Evolutionary conservation across 306 rosid species (phyloP).

Genomic region (Gillenia trifoliata): DNA sequence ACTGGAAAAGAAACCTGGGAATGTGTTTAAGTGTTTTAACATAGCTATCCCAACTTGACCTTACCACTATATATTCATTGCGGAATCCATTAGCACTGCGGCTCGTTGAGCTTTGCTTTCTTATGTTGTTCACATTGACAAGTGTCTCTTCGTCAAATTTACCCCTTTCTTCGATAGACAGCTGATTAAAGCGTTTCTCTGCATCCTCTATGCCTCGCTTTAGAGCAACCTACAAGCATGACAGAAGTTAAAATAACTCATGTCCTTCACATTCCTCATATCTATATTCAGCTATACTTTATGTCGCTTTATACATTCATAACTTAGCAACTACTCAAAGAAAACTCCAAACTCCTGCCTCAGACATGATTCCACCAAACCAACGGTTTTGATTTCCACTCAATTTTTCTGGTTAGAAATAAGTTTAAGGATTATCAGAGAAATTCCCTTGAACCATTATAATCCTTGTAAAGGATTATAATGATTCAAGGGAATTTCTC

Average conservation of each 20-base stretch:
- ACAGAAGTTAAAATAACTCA: constrained; percentile 15
- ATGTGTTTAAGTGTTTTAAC: background rate
- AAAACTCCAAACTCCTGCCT: background rate
- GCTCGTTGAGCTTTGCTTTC: constrained; percentile 70
- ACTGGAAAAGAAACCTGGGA: background rate
- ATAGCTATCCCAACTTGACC: constrained; percentile 13
- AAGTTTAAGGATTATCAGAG: background rate
- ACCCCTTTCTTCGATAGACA: constrained; percentile 97
- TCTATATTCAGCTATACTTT: background rate
- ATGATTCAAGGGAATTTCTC: background rate
- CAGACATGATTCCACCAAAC: background rate
- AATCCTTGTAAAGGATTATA: no score
- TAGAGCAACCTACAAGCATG: constrained; percentile 58
- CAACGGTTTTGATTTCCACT: background rate
- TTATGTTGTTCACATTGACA: constrained; percentile 82
- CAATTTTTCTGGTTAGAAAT: background rate
- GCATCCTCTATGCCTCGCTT: constrained; percentile 84
- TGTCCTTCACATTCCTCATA: constrained; percentile 9
- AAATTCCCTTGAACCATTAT: background rate
- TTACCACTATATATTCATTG: constrained; percentile 96
- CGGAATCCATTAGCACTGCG: constrained; percentile 81
- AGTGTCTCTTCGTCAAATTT: constrained; percentile 97
- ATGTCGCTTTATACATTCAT: background rate
- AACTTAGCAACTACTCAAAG: background rate
- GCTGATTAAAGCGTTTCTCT: constrained; percentile 88